Conservation (phyloP, 495 filamentous ascomycete genomes). For the Thermothielavioides terrestris region DNA sequence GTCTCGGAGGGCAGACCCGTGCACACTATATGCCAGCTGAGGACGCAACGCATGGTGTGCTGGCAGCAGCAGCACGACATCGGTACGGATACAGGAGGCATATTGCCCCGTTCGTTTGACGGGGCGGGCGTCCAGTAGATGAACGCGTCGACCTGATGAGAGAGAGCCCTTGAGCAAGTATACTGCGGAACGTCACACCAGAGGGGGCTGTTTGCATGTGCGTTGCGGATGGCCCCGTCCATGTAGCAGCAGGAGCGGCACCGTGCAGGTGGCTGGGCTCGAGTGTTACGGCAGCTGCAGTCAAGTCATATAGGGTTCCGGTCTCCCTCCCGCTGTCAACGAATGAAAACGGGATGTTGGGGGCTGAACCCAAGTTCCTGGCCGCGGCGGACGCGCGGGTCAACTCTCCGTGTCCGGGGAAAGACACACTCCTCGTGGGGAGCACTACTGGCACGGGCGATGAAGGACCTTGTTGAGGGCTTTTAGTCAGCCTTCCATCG, state of each 20-base stretch:
- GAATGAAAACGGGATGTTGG: neutral
- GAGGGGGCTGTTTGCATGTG: neutral
- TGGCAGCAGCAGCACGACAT: neutral
- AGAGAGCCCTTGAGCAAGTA: constrained; percentile 1
- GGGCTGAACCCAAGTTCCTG: constrained; percentile 23
- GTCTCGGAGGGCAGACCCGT: no score
- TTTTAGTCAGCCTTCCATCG: constrained; percentile 2
- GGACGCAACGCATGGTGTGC: no score
- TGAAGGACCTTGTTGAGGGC: constrained; percentile 15
- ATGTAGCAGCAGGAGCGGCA: constrained; percentile 5
- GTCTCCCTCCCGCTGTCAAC: no score
- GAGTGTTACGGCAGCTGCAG: neutral
- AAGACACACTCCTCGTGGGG: neutral
- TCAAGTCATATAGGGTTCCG: neutral
- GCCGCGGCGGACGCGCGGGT: constrained; percentile 11
- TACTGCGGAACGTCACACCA: neutral
- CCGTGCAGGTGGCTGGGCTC: neutral
- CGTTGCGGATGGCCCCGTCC: neutral
- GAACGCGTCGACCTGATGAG: neutral
- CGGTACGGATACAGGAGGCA: neutral
- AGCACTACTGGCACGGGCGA: neutral
- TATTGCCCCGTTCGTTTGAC: neutral
- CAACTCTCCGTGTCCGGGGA: neutral
- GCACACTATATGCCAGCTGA: no score
- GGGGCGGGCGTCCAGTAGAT: neutral